Evolutionary conservation across 495 filamentous ascomycete genomes (phyloP), one percentile per base, ranked within the genome.

Genomic region (Platismatia glauca): DNA sequence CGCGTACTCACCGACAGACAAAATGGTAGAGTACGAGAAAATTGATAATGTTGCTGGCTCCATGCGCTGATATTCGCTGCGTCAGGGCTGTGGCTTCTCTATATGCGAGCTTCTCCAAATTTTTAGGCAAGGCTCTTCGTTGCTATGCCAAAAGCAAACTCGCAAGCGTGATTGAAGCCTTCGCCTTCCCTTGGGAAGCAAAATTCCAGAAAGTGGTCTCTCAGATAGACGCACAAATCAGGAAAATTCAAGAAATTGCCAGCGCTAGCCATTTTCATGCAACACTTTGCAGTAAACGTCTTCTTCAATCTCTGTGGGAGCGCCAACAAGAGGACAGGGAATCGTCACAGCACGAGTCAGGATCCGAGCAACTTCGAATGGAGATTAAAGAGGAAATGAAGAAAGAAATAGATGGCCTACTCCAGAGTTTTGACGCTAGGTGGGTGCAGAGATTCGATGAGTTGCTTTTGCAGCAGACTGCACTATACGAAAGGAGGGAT

Each of bases 141-240:
- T 68, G 38, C 31, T 68, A 68, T 31, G 52, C 33, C 18, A 60
- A 61, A 57, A 60, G 57, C 41, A 65, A 60, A 43, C 41, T 60
- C 11, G 56, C 41, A 22, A 55, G 34, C n/a, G 56, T 56, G 5
- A 27, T 66, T 15, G 41, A 59, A 34, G 43, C 59, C 31, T 68
- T 68, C 29, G 52, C 50, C 7, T 62, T 66, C 55, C 65, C 62
- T 33, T 67, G 65, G 65, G 65, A 67, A 31, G 56, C 50, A 37
- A 64, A 61, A 34, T 66, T 68, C 56, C 27, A 66, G 22, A 43
- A 31, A 20, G 34, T 65, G 22, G 59, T 65, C 15, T 29, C 18
- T 38, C 52, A 22, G 18, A 64, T 66, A 16, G 56, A 66, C 48
- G 18, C 22, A 13, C 56, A 62, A 20, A 63, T 68, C 44, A 22